Evolutionary conservation across 495 filamentous ascomycete species (phyloP).

Genomic region (Daldinia concentrica): DNA sequence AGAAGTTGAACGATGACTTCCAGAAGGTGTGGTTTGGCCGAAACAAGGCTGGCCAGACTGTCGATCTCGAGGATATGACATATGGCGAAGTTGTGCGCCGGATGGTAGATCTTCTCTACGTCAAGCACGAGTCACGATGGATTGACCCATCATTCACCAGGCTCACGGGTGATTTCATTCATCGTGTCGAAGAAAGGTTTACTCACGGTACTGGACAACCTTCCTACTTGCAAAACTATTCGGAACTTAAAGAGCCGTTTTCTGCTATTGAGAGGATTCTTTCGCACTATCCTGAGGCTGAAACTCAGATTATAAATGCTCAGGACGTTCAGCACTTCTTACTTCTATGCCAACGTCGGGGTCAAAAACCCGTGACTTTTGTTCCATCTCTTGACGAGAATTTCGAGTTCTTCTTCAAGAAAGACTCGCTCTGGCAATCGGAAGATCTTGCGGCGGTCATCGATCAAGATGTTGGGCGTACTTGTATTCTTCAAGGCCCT

Average conservation of each 20-base stretch:
- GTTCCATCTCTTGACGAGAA: slow-evolving; percentile 92
- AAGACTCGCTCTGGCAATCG: slow-evolving; percentile 99
- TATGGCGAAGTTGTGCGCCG: slow-evolving; percentile 91
- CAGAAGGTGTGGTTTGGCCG: slow-evolving; percentile 99
- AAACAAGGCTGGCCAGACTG: slow-evolving; percentile 81
- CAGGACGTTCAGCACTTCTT: slow-evolving; percentile 98
- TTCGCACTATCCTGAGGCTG: slow-evolving; percentile 82
- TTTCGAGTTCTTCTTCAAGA: slow-evolving; percentile 99
- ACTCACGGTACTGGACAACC: slow-evolving; percentile 69
- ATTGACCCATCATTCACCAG: slow-evolving; percentile 85
- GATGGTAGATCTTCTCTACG: slow-evolving; percentile 96
- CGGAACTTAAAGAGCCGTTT: slow-evolving; percentile 85
- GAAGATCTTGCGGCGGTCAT: slow-evolving; percentile 97
- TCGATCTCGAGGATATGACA: slow-evolving; percentile 98
- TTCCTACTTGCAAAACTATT: slow-evolving; percentile 84
- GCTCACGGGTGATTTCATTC: slow-evolving; percentile 93
- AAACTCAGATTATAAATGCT: slow-evolving; percentile 92
- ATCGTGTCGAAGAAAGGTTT: slow-evolving; percentile 94
- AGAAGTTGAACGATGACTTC: slow-evolving; percentile 97
- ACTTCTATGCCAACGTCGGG: slow-evolving; percentile 87
- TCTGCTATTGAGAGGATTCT: slow-evolving; percentile 79
- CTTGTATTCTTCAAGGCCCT: slow-evolving; percentile 94
- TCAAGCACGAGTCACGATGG: slow-evolving; percentile 93
- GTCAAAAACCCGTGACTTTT: slow-evolving; percentile 96
- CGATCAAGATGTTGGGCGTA: slow-evolving; percentile 91